Base-by-base conservation (phyloP, 352 stramenopile genomes). In the Phytophthora melonis region DNA sequence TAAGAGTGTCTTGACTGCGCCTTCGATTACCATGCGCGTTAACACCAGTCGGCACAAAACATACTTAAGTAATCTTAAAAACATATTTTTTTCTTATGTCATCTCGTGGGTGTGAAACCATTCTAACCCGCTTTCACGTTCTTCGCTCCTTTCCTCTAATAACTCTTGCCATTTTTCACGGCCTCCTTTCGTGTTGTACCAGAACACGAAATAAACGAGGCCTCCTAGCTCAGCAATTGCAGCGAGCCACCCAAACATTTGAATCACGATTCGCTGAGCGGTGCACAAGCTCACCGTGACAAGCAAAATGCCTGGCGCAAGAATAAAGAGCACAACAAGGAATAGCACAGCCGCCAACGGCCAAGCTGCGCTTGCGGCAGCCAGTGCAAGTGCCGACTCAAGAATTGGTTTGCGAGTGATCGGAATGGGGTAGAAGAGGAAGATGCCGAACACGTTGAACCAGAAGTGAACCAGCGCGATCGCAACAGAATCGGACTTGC, bases 361-460 rank as follows among this genome's bases (percentile, higher is more conserved):
- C 83, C 83, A 91, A 52, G 72, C 69, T 1, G 79, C 83, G 52
- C 81, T 89, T 58, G 74, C 79, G 63, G 77, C 76, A 7, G 80
- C 93, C 2, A 98, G 71, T 3, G 80, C 67, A 0, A 72, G 79
- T 3, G 92, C 88, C 58, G 76, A 88, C 32, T 74, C 57, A 23
- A 97, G 68, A 30, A 96, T 88, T 57, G 93, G 77, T 23, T 70
- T 69, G 21, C 94, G 83, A 69, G 95, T 96, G 71, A 89, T 81
- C 27, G 92, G 91, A 63, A 98, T 81, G 34, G 90, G 91, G 70
- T 97, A 98, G 82, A 93, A 98, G 16, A 98, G 83, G 23, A 97
- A 62, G 39, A 97, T 75, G 54, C 92, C 92, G 50, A 89, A 88
- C 5, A 97, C 71, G 74, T 98, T 98, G 84, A 98, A 97, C 66